Percentiles rank a stretch among this genome's conserved stretches.
Conservation (phyloP, 371 early-diverging fungal species). For the Rhizopus microsporus region DNA sequence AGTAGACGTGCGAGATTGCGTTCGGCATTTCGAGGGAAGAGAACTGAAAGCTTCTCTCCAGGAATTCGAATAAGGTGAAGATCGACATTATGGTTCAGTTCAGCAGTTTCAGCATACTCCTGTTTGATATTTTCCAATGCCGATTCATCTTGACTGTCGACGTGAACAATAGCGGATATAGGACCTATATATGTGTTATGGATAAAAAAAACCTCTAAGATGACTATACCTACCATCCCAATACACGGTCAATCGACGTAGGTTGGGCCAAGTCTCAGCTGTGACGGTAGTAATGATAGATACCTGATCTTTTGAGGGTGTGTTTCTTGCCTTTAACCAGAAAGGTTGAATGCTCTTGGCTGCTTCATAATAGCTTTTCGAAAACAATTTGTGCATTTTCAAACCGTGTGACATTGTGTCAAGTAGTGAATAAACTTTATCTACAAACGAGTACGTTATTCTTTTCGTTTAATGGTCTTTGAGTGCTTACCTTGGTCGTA, state of each 20-base stretch:
- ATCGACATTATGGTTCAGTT: constrained; percentile 34
- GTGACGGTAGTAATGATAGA: constrained; percentile 42
- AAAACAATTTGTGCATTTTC: constrained; percentile 49
- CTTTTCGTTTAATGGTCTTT: neutral
- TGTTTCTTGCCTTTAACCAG: constrained; percentile 35
- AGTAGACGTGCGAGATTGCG: constrained; percentile 52
- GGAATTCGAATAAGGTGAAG: constrained; percentile 36
- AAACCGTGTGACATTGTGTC: constrained; percentile 45
- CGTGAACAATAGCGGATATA: constrained; percentile 46
- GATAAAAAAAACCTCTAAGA: neutral
- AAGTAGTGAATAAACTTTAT: constrained; percentile 36
- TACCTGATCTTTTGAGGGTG: constrained; percentile 31
- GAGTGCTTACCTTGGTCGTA: constrained; percentile 40
- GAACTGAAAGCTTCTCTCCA: constrained; percentile 24
- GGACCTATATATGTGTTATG: constrained; percentile 30
- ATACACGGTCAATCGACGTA: constrained; percentile 36
- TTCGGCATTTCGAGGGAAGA: constrained; percentile 47
- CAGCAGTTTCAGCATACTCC: constrained; percentile 25
- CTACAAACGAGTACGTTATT: constrained; percentile 15
- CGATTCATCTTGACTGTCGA: constrained; percentile 23
- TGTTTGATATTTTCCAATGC: constrained; percentile 21
- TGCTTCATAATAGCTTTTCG: constrained; percentile 41
- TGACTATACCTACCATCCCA: constrained; percentile 44
- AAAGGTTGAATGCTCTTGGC: constrained; percentile 39
- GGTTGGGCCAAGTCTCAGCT: constrained; percentile 38